Percentiles rank a stretch among this genome's conserved stretches.
Evolutionary conservation across 371 early-diverging fungal genomes (phyloP).

Genomic region (Lichtheimia corymbifera): DNA sequence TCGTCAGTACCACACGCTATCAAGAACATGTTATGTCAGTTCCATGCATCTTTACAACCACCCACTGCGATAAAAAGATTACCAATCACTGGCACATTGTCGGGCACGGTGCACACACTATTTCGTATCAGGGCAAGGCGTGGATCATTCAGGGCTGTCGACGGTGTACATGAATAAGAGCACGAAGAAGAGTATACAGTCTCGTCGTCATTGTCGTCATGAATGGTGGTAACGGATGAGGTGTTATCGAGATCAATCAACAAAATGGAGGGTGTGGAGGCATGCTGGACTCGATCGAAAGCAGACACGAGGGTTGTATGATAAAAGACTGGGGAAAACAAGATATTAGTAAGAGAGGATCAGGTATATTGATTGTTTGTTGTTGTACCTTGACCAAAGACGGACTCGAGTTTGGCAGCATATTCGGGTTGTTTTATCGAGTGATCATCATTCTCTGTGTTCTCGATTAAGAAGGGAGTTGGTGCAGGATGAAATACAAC

Average conservation of each 20-base stretch:
- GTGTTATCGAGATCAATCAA: conserved; percentile 19
- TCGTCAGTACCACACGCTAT: conserved; percentile 34
- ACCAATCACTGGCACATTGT: conserved; percentile 13
- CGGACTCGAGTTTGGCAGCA: conserved; percentile 4
- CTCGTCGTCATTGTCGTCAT: conserved; percentile 11
- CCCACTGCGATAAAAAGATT: neutral
- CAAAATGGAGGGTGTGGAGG: neutral
- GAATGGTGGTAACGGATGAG: neutral
- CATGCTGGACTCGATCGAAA: neutral
- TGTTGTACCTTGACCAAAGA: conserved; percentile 19
- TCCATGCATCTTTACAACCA: neutral
- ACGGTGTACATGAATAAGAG: conserved; percentile 10
- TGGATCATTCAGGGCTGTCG: conserved; percentile 1
- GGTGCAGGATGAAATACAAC: conserved; percentile 10
- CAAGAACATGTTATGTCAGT: neutral
- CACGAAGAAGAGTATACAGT: conserved; percentile 14
- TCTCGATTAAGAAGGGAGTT: conserved; percentile 8
- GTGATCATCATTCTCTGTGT: neutral
- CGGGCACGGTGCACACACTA: neutral
- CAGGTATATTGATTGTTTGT: neutral
- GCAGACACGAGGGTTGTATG: too few relatives aligned
- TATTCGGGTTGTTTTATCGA: conserved; percentile 2
- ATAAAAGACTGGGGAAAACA: neutral
- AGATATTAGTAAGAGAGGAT: neutral
- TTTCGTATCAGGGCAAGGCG: conserved; percentile 12